Conservation (phyloP, 257 asterid genomes). For the Eucommia ulmoides region DNA sequence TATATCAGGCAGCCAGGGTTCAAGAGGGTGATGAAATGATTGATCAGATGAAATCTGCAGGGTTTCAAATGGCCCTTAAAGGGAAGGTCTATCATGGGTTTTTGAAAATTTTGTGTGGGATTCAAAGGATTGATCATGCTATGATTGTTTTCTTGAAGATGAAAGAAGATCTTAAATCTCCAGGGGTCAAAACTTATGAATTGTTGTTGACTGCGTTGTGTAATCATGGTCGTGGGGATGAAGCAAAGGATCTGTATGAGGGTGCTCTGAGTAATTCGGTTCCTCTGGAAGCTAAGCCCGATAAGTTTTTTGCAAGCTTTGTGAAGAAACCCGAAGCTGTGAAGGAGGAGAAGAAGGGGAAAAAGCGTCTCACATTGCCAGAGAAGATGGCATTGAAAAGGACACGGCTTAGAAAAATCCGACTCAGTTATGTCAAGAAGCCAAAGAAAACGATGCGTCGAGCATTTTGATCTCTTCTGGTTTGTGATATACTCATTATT, state of each 20-base stretch:
- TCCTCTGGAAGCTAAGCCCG: slow-evolving; percentile 50
- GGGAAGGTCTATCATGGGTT: slow-evolving; percentile 66
- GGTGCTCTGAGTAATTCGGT: slow-evolving; percentile 66
- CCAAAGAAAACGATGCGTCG: slow-evolving; percentile 56
- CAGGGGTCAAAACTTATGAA: slow-evolving; percentile 67
- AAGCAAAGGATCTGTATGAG: slow-evolving; percentile 69
- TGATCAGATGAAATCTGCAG: slow-evolving; percentile 87
- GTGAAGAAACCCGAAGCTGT: slow-evolving; percentile 38
- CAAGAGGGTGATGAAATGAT: slow-evolving; percentile 96
- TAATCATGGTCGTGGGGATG: slow-evolving; percentile 62
- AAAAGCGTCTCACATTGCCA: slow-evolving; percentile 75
- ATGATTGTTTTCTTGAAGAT: slow-evolving; percentile 55
- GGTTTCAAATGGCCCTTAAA: slow-evolving; percentile 50
- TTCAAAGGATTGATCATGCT: slow-evolving; percentile 87
- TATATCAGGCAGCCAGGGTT: slow-evolving; percentile 80
- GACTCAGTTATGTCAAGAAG: slow-evolving; percentile 82
- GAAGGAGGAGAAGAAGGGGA: slow-evolving; percentile 86
- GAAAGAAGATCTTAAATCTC: slow-evolving; percentile 71
- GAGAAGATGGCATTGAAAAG: slow-evolving; percentile 98
- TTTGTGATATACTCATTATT: slow-evolving; percentile 9
- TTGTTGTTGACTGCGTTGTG: slow-evolving; percentile 68
- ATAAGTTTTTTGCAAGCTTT: slow-evolving; percentile 64
- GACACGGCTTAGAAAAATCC: slow-evolving; percentile 49
- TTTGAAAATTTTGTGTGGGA: slow-evolving; percentile 73
- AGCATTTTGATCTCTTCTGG: slow-evolving; percentile 24